Conservation (phyloP, 257 asterid genomes). For the Orobanche coerulescens region DNA sequence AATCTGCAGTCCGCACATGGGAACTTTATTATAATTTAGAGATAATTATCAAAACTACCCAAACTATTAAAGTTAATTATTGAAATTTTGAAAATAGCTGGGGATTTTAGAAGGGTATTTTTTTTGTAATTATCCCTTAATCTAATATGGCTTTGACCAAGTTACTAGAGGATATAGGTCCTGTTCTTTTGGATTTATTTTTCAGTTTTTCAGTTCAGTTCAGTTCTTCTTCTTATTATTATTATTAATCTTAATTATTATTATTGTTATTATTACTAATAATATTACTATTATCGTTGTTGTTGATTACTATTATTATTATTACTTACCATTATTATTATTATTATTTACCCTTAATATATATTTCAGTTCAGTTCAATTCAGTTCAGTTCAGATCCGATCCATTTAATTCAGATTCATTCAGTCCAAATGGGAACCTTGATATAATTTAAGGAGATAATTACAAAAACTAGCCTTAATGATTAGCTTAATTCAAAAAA, state of each 20-base stretch:
- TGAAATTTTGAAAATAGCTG: neutral
- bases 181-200: too few species aligned
- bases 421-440: neutral
- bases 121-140: neutral
- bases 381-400: too few species aligned
- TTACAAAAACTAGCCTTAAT: neutral
- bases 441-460: neutral
- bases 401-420: too few species aligned
- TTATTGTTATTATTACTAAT: too few species aligned
- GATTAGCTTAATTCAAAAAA: neutral
- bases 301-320: too few species aligned
- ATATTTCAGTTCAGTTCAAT: too few species aligned
- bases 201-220: too few species aligned
- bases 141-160: slow-evolving; percentile 2
- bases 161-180: neutral
- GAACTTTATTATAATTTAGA: neutral
- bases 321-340: too few species aligned
- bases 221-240: too few species aligned
- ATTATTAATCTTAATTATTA: too few species aligned
- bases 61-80: neutral
- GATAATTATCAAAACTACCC: neutral
- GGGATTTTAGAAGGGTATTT: neutral
- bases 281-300: too few species aligned
- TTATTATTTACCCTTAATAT: too few species aligned
- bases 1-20: neutral